phyloP scores from a whole-genome alignment of 164 flowering plant genomes.

The Vitis labrusca region DNA sequence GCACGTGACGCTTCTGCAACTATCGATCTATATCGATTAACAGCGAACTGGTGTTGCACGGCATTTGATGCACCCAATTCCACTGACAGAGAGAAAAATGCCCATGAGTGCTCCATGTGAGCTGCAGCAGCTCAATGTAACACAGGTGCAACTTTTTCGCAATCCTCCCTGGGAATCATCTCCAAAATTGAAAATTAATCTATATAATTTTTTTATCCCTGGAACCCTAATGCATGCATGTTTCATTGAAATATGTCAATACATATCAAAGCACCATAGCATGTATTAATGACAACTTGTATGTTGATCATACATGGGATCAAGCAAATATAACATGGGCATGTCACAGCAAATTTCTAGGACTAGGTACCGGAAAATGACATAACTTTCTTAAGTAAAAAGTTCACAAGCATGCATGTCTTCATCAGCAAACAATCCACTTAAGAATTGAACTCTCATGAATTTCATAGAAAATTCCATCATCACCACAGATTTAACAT shows the following conservation, averaged over 20 bases:
- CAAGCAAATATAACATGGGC: background rate
- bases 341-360: background rate
- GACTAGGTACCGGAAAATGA: background rate
- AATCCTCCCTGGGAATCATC: background rate
- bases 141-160: constrained; percentile 1
- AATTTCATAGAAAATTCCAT: background rate
- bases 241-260: background rate
- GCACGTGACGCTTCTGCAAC: constrained; percentile 8
- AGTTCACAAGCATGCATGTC: background rate
- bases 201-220: background rate
- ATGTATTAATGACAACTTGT: background rate
- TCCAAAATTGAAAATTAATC: background rate
- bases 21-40: constrained; percentile 5
- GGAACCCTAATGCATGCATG: background rate
- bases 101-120: constrained; percentile 17
- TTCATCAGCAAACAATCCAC: background rate
- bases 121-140: constrained; percentile 6
- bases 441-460: background rate
- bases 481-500: background rate
- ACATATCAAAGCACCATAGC: constrained; percentile 1
- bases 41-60: background rate
- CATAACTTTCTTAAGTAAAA: background rate
- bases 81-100: constrained; percentile 17
- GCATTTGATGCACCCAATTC: constrained; percentile 17
- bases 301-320: background rate